Evolutionary conservation across 176 grass and related monocot species (phyloP).

Genomic region (Cocos nucifera): DNA sequence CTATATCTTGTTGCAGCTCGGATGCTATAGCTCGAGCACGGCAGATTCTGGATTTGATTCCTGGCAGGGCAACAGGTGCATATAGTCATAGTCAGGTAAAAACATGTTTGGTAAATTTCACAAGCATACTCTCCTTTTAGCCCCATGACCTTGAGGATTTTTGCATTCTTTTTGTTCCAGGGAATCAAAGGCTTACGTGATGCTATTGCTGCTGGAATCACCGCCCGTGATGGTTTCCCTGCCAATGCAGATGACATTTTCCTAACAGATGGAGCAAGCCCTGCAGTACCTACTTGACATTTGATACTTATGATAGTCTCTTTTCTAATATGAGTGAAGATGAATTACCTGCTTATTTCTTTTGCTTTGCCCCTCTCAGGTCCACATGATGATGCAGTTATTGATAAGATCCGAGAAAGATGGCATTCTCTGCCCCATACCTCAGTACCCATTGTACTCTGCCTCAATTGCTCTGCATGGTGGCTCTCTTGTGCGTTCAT

Average conservation of each 20-base stretch:
- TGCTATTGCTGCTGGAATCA: slow-evolving; percentile 45
- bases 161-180: slow-evolving; percentile 17
- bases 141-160: background rate
- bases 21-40: slow-evolving; percentile 45
- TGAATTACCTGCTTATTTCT: background rate
- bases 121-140: slow-evolving; percentile 3
- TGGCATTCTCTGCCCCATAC: slow-evolving; percentile 69
- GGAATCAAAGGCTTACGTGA: slow-evolving; percentile 54
- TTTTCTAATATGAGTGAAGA: background rate
- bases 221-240: slow-evolving; percentile 49
- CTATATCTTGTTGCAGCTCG: slow-evolving; percentile 14
- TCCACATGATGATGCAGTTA: slow-evolving; percentile 67
- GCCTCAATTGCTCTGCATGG: slow-evolving; percentile 44
- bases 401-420: slow-evolving; percentile 56
- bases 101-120: background rate
- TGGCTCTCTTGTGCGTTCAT: slow-evolving; percentile 50
- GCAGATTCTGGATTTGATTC: slow-evolving; percentile 49
- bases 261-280: slow-evolving; percentile 56
- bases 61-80: slow-evolving; percentile 50
- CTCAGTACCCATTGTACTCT: slow-evolving; percentile 65
- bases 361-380: slow-evolving; percentile 29
- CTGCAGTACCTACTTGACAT: slow-evolving; percentile 33
- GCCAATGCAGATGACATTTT: slow-evolving; percentile 59
- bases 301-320: background rate
- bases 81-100: slow-evolving; percentile 73